These are phyloP conservation scores for Stagonosporopsis chrysanthemi DNA, from an alignment of 2,329 filamentous ascomycete species.

Conservation along the genomic window DNA sequence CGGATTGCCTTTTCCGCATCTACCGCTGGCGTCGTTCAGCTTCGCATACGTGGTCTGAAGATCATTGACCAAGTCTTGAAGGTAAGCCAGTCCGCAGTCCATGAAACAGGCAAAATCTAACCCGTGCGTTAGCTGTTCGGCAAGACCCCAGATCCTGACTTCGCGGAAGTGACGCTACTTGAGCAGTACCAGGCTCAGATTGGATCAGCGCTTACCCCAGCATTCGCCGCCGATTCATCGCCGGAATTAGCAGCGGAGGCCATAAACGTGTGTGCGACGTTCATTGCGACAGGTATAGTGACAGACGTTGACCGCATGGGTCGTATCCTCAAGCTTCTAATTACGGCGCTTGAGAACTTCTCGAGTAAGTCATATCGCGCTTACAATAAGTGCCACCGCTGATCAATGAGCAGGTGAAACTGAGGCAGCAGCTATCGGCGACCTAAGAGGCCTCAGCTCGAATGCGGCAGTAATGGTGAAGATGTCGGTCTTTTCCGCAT, in stretches of 20 bases:
- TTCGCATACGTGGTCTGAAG: slow-evolving; percentile 88
- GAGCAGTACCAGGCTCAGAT: slow-evolving; percentile 99
- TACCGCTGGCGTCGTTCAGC: slow-evolving; percentile 87
- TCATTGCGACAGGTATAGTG: slow-evolving; percentile 96
- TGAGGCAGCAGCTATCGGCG: slow-evolving; percentile 87
- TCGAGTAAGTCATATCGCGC: slow-evolving; percentile 60
- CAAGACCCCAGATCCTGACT: slow-evolving; percentile 93
- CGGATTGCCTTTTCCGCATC: slow-evolving; percentile 97
- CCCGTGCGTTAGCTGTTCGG: slow-evolving; percentile 74
- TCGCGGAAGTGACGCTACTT: slow-evolving; percentile 92
- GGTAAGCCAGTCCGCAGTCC: slow-evolving; percentile 38
- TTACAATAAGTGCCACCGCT: slow-evolving; percentile 15
- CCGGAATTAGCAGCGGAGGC: slow-evolving; percentile 95
- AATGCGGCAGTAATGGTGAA: slow-evolving; percentile 99
- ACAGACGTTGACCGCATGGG: slow-evolving; percentile 99
- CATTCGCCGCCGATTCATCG: slow-evolving; percentile 94
- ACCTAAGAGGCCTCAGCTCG: slow-evolving; percentile 88
- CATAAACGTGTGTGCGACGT: slow-evolving; percentile 96
- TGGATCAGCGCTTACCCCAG: slow-evolving; percentile 92
- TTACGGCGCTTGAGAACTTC: slow-evolving; percentile 91
- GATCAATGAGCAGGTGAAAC: slow-evolving; percentile 61
- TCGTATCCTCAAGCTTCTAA: slow-evolving; percentile 90
- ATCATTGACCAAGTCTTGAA: slow-evolving; percentile 93
- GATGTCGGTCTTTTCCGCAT: slow-evolving; percentile 94
- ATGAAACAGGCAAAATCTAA: slow-evolving; percentile 3